Conservation (phyloP, 2,329 filamentous ascomycete species). For the Cladorrhinum sp. region DNA sequence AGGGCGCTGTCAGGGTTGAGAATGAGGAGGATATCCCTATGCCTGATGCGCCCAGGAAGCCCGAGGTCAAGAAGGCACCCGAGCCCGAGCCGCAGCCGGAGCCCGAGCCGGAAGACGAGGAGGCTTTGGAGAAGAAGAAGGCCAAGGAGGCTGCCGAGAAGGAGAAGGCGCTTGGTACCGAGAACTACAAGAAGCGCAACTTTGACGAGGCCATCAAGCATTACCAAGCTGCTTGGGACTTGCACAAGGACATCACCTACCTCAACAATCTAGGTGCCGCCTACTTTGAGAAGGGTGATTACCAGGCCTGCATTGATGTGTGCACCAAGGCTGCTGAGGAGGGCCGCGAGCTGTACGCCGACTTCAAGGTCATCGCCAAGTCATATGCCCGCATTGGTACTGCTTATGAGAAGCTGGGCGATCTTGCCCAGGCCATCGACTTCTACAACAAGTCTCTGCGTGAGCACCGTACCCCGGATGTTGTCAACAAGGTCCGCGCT, state of each 20-base stretch:
- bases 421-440: conserved; percentile 74
- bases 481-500: conserved; percentile 85
- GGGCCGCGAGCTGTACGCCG: conserved; percentile 82
- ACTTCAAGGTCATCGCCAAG: conserved; percentile 98
- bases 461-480: conserved; percentile 93
- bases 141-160: conserved; percentile 90
- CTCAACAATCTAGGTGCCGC: conserved; percentile 94
- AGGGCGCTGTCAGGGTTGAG: conserved; percentile 41
- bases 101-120: conserved; percentile 73
- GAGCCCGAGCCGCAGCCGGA: conserved; percentile 51
- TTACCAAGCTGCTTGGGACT: conserved; percentile 92
- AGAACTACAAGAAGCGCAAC: conserved; percentile 96
- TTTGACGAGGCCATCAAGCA: conserved; percentile 94
- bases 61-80: conserved; percentile 54
- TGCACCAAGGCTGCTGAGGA: conserved; percentile 89
- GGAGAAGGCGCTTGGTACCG: conserved; percentile 90
- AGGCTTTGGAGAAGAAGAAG: conserved; percentile 78
- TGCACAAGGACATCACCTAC: conserved; percentile 95
- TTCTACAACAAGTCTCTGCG: conserved; percentile 93
- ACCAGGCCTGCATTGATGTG: conserved; percentile 77
- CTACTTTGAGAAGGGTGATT: conserved; percentile 95
- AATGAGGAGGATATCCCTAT: conserved; percentile 73
- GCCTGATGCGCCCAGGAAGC: conserved; percentile 58
- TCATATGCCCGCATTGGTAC: conserved; percentile 93
- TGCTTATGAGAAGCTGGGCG: conserved; percentile 87